Base-by-base conservation (phyloP, 176 grass and related monocot genomes). In the Phragmites australis region DNA sequence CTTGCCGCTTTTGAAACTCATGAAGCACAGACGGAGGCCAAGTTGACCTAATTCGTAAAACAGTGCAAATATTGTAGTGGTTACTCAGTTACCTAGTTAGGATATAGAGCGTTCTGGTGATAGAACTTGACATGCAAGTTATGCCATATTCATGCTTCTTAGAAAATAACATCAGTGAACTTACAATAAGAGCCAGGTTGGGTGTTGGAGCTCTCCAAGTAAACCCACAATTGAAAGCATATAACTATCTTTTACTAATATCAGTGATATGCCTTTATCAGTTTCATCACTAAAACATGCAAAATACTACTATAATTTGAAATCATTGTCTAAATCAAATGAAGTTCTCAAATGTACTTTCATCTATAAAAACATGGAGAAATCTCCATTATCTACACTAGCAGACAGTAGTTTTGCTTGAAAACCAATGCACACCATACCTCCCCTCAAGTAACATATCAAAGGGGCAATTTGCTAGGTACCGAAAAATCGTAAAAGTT, bases 41-140 rank as follows among this genome's bases (percentile, higher is more conserved):
- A 99, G 97, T 83, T 86, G 64, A 18, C 87, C 86, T 82, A 57
- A 85, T 65, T 52, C 79, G 87, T 60, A 74, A 88, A 87, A 83
- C n/a, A 71, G 69, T 63, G 69, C 12, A 85, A 82, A 37, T 14
- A 30, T 70, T 61, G 8, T 25, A 80, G 26, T 34, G 11, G 41
- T 18, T 67, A 59, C 51, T 59, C 27, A 68, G 49, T 51, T 37
- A 19, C 45, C 21, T 62, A 15, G 5, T 81, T 39, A 62, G 58
- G 75, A 50, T 11, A 30, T 27, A 25, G 23, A 81, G 22, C 31
- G 31, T 10, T 70, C 4, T 37, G 58, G 34, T 70, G 30, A 30
- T 9, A 65, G 49, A 34, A 68, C 43, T 23, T 73, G 41, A 73
- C 77, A 32, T 83, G 18, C 18, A 51, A 68, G 21, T 3, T 18